These are phyloP conservation scores for Lachancea nothofagi DNA, from an alignment of 805 yeast species.

Conservation along the genomic window DNA sequence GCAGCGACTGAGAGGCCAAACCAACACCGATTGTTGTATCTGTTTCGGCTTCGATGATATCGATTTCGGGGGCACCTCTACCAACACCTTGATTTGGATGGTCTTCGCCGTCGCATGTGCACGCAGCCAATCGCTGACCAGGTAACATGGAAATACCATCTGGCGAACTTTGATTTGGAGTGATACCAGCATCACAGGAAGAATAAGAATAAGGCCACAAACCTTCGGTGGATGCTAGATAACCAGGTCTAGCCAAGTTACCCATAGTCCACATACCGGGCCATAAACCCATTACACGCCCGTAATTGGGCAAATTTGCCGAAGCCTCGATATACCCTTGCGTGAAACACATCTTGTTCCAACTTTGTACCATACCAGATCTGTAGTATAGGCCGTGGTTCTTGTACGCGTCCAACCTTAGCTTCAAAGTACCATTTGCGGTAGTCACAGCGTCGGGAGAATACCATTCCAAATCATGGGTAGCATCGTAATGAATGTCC, in stretches of 20 bases:
- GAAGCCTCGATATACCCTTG: constrained; percentile 77
- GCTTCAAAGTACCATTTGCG: constrained; percentile 57
- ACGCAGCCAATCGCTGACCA: constrained; percentile 71
- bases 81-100: constrained; percentile 88
- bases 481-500: constrained; percentile 79
- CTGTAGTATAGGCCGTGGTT: constrained; percentile 78
- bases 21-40: constrained; percentile 52
- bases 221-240: constrained; percentile 80
- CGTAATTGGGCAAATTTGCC: constrained; percentile 73
- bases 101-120: constrained; percentile 77
- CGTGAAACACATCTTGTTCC: constrained; percentile 89
- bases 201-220: constrained; percentile 93
- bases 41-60: constrained; percentile 80
- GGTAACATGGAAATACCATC: constrained; percentile 86
- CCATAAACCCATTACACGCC: constrained; percentile 81
- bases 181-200: constrained; percentile 87
- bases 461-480: constrained; percentile 91
- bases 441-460: constrained; percentile 87
- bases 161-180: constrained; percentile 84
- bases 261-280: constrained; percentile 97
- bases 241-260: constrained; percentile 89
- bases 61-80: constrained; percentile 95
- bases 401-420: constrained; percentile 75
- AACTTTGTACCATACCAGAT: constrained; percentile 86
- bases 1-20: constrained; percentile 86